Conservation (phyloP, 306 rosid genomes). For the Quercus cerris region DNA sequence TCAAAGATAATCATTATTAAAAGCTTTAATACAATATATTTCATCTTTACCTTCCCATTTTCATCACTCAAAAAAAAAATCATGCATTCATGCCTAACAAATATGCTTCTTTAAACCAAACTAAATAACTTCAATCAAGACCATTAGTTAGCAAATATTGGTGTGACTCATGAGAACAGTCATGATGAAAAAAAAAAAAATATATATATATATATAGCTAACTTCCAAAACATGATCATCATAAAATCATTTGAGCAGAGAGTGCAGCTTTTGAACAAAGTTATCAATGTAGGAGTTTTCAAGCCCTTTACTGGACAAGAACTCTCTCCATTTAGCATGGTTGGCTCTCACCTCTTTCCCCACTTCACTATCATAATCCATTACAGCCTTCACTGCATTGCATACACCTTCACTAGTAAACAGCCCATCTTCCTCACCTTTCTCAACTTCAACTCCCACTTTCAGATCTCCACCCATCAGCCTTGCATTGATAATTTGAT, state of each 20-base stretch:
- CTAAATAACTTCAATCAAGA: no score
- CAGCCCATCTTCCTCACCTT: constrained; percentile 51
- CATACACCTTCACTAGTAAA: constrained; percentile 43
- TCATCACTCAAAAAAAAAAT: no score
- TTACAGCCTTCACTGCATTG: constrained; percentile 35
- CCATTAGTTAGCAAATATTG: no score
- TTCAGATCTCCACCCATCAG: constrained; percentile 21
- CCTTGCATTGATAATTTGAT: constrained; percentile 39
- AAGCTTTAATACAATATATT: no score
- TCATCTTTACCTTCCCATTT: no score
- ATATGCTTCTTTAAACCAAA: no score
- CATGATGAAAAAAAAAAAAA: no score
- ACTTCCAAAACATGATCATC: no score
- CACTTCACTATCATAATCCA: constrained; percentile 37
- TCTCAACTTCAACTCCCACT: constrained; percentile 55
- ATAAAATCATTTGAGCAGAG: neutral
- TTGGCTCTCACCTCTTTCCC: constrained; percentile 36
- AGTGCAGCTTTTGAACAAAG: constrained; percentile 20
- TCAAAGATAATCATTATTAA: no score
- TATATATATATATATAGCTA: no score
- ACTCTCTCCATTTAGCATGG: constrained; percentile 31
- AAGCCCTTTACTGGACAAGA: constrained; percentile 7
- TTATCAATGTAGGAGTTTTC: constrained; percentile 23
- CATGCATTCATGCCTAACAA: no score
- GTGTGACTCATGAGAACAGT: no score